phyloP scores from a whole-genome alignment of 1,139 yeast genomes.

The Saccharomyces hybrid region DNA sequence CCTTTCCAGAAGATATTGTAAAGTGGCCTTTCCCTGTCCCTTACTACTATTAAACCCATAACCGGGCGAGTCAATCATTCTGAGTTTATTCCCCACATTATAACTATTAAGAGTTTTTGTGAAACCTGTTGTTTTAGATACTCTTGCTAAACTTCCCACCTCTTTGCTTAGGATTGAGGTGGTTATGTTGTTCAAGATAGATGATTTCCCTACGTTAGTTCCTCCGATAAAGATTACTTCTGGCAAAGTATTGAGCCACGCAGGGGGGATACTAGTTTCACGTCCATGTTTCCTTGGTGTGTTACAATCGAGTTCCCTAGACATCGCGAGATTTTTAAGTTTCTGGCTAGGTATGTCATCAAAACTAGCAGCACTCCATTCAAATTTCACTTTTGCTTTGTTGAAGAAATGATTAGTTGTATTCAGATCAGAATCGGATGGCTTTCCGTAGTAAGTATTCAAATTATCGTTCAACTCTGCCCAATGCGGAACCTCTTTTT shows the following conservation, averaged over 20 bases:
- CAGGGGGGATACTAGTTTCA: neutral
- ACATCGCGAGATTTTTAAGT: slow-evolving; percentile 3
- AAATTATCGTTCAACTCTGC: slow-evolving; percentile 10
- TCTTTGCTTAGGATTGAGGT: slow-evolving; percentile 33
- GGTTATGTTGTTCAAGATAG: slow-evolving; percentile 53
- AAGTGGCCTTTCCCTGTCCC: slow-evolving; percentile 60
- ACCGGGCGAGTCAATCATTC: slow-evolving; percentile 81
- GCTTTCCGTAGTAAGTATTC: slow-evolving; percentile 29
- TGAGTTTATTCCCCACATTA: slow-evolving; percentile 53
- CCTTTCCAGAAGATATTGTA: slow-evolving; percentile 52
- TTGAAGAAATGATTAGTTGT: slow-evolving; percentile 39
- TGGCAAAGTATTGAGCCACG: slow-evolving; percentile 35
- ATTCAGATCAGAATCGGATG: slow-evolving; percentile 34
- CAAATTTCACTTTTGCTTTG: slow-evolving; percentile 39
- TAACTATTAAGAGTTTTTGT: slow-evolving; percentile 73
- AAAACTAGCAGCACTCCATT: slow-evolving; percentile 53
- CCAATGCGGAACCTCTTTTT: slow-evolving; percentile 9
- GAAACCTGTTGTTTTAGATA: slow-evolving; percentile 59
- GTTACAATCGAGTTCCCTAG: neutral
- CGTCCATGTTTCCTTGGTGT: neutral
- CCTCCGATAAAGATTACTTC: slow-evolving; percentile 71
- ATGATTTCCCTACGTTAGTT: slow-evolving; percentile 81
- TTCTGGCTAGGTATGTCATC: slow-evolving; percentile 46
- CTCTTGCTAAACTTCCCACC: slow-evolving; percentile 41
- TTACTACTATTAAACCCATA: slow-evolving; percentile 59